These are phyloP conservation scores for Syzygium malaccense DNA, from an alignment of 441 rosid genomes.

Conservation along the genomic window DNA sequence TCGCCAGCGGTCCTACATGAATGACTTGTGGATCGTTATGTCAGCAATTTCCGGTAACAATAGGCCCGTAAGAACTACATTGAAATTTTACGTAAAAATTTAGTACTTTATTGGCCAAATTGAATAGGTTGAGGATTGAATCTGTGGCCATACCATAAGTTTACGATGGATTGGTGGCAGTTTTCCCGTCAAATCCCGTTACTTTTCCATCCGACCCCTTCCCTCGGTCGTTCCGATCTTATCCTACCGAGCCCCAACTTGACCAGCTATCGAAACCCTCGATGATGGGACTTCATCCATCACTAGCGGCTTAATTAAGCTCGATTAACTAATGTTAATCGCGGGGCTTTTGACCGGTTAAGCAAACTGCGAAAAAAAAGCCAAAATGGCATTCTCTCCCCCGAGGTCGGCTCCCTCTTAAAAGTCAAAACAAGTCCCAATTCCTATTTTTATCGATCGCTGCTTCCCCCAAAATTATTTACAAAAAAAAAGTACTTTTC, in stretches of 20 bases:
- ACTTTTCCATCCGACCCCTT: accelerated
- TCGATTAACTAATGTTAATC: neutral
- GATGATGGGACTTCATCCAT: neutral
- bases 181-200: too few relatives aligned
- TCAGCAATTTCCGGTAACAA: too few relatives aligned
- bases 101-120: too few relatives aligned
- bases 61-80: too few relatives aligned
- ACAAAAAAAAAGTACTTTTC: neutral
- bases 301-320: neutral
- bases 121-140: accelerated
- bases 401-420: neutral
- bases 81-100: too few relatives aligned
- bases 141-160: too few relatives aligned
- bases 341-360: neutral
- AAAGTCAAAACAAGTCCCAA: neutral
- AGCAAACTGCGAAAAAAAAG: neutral
- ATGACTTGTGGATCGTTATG: accelerated
- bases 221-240: neutral
- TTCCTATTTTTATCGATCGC: neutral
- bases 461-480: neutral
- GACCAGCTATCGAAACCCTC: neutral
- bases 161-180: too few relatives aligned
- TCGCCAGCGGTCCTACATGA: accelerated
- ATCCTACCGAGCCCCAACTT: too few relatives aligned
- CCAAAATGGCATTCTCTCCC: neutral